Evolutionary conservation across 2,329 filamentous ascomycete species (phyloP).

Genomic region (Cytospora paraplurivora): DNA sequence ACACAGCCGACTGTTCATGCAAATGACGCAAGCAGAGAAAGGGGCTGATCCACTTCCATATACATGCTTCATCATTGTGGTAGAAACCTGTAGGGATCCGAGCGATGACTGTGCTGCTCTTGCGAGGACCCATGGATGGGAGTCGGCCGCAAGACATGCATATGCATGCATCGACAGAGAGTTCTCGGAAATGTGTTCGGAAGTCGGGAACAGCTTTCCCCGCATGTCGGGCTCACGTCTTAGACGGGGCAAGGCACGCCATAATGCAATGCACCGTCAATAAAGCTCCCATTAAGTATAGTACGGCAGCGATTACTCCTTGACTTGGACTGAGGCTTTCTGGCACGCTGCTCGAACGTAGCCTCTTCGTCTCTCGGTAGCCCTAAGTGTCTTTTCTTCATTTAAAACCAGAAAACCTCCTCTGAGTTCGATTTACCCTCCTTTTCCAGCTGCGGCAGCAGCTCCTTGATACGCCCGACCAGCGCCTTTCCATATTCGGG

Average conservation of each 20-base stretch:
- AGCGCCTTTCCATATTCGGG: conserved; percentile 33
- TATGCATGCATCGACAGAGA: not conserved
- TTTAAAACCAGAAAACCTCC: conserved; percentile 24
- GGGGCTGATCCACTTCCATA: not conserved
- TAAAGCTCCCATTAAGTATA: too few species aligned
- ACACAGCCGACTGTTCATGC: not conserved
- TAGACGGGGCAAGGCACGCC: not conserved
- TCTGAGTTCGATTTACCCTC: conserved; percentile 27
- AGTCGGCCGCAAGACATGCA: too few species aligned
- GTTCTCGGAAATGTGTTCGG: not conserved
- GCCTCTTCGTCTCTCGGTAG: too few species aligned
- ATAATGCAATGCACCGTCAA: not conserved
- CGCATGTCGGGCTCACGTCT: not conserved
- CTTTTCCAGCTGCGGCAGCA: conserved; percentile 22
- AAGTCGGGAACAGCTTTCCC: conserved; percentile 2
- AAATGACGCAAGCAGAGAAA: not conserved
- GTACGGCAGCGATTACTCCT: too few species aligned
- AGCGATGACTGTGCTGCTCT: conserved; percentile 10
- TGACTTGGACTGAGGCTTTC: too few species aligned
- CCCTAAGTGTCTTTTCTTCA: too few species aligned
- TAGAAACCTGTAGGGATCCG: conserved; percentile 7
- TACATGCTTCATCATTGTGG: conserved; percentile 7
- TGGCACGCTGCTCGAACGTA: too few species aligned
- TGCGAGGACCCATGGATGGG: not conserved
- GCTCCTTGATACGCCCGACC: conserved; percentile 30